Evolutionary conservation across 352 stramenopile genomes (phyloP), one percentile per base, ranked within the genome.

Genomic region (Globisporangium nunn): DNA sequence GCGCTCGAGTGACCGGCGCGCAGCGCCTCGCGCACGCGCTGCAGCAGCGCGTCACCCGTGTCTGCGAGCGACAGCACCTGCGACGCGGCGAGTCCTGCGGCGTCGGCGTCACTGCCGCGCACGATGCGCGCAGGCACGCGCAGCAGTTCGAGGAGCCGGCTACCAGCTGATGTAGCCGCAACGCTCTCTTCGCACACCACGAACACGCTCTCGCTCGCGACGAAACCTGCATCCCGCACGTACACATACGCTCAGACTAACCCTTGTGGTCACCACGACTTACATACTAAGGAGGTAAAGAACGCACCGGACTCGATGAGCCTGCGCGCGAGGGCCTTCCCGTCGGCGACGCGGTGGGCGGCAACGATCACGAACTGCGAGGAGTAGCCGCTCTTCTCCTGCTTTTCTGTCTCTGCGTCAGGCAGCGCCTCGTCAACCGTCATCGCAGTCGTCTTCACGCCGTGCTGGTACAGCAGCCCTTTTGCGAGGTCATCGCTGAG

Each of bases 31-130:
- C 81, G 81, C 23, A 89, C 68, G 2, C 54, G 56, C 57, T 87
- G 75, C 5, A 91, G 59, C 8, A 81, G 68, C 14, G 63, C 49
- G 54, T 91, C 81, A 23, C 62, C 74, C 11, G 78, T 59, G 52
- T 88, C 78, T 2, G 68, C 64, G 11, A 87, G 43, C 23, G 80
- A 91, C 6, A 88, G 56, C 37, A 60, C 41, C 10, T 40, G 35
- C 35, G 35, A 14, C 35, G 35, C 35, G 35, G 11, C 35, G 23
- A 30, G 47, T 31, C 40, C 12, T 1, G 43, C 3, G 8, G 47
- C 15, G 28, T 29, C 1, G 0, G 2, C 33, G 41, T 28, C 52
- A 30, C 7, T 52, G 40, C 0, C 28, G 1, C 23, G 40, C 15
- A 40, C 7, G 7, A 40, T 11, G 10, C 35, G 11, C 35, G 35